Evolutionary conservation across 148 eudicot species (phyloP).

Genomic region (Camellia japonica): DNA sequence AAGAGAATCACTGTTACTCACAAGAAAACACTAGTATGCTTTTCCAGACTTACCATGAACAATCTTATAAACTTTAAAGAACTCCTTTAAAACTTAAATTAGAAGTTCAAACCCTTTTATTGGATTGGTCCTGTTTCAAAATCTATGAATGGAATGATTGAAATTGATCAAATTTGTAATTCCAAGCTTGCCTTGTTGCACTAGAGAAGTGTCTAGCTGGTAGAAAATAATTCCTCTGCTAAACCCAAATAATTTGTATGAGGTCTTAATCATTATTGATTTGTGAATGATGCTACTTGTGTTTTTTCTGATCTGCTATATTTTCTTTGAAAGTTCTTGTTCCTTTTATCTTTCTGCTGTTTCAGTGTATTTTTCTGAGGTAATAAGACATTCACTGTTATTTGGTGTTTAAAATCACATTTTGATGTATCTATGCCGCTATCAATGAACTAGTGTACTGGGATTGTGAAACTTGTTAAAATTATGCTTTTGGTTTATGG

Average conservation of each 20-base stretch:
- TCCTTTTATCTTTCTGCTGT: background rate
- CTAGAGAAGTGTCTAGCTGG: background rate
- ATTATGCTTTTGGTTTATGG: background rate
- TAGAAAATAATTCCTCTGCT: background rate
- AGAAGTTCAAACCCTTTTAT: background rate
- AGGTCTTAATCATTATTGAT: background rate
- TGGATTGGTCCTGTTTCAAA: background rate
- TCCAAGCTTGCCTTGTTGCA: background rate
- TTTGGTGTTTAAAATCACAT: background rate
- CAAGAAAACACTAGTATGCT: conserved; percentile 93
- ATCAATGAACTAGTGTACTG: background rate
- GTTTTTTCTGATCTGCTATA: background rate
- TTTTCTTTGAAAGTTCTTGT: background rate
- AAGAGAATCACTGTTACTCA: conserved; percentile 96
- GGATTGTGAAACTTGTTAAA: background rate
- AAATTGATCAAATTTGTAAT: background rate
- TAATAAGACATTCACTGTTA: background rate
- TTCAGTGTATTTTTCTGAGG: background rate
- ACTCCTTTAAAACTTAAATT: background rate
- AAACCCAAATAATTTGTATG: background rate
- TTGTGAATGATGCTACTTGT: background rate
- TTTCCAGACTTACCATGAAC: conserved; percentile 6
- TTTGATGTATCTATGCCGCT: background rate
- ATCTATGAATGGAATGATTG: background rate
- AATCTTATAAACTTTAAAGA: background rate